Base-by-base conservation (phyloP, 495 filamentous ascomycete species). In the Letharia lupina region DNA sequence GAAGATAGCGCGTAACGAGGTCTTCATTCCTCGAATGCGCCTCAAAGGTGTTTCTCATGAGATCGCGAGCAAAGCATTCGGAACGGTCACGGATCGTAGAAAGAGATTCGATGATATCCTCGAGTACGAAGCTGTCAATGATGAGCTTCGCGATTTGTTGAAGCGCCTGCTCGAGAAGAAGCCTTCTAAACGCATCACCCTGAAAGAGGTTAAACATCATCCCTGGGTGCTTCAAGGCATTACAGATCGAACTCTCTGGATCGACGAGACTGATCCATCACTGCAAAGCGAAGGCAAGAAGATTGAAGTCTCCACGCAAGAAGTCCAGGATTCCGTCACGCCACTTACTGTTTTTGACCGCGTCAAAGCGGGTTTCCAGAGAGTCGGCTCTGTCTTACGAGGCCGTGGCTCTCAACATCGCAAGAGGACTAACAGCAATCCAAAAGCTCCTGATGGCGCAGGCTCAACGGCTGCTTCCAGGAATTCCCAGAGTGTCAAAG, bases 151-250 rank as follows among this genome's bases (percentile, higher is more conserved):
- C 61, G 91, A 98, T 73, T 79, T 99, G 45, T 77, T 99, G 28
- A 83, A 82, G 57, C 85, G 89, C 60, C 83, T 99, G 73, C 81
- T 99, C 61, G 87, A 83, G 67, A 98, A 97, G 77, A 89, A 98
- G 72, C 94, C 93, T 1, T 79, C 87, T 42, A 87, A 91, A 74
- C 84, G 94, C 58, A 96, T 99, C 68, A 87, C 87, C 4, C 77
- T 99, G 60, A 89, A 87, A 67, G 93, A 97, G 71, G 93, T 97
- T 70, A 98, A 98, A 73, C 90, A 88, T 64, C 94, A 99, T 71
- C 88, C 89, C n/a, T 99, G 94, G 92, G 88, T 96, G 44, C 80
- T 93, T n/a, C 75, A 86, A 57, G 93, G 87, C 54, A 83, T 99
- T 57, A 77, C 82, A 41, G 87, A 96, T 69, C 84, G 87, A 54